phyloP scores from a whole-genome alignment of 2,329 filamentous ascomycete species.

The Arthrobotrys megalospora region DNA sequence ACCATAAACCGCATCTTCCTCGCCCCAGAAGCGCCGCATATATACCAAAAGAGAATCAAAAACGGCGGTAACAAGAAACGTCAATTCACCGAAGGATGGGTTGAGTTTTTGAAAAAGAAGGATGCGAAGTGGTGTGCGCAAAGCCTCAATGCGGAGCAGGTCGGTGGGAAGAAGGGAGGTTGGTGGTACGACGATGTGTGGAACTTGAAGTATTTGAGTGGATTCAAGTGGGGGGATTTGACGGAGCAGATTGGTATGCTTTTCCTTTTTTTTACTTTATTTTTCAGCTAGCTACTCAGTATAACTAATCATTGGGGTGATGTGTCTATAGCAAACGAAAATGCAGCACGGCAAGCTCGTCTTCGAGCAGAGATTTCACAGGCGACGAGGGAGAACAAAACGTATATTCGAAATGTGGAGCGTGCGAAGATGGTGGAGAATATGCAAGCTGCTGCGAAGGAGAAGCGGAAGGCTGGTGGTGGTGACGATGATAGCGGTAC shows the following conservation, averaged over 20 bases:
- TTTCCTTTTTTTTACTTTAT: background rate
- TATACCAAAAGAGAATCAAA: conserved; percentile 77
- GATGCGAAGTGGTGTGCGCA: conserved; percentile 84
- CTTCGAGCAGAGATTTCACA: conserved; percentile 84
- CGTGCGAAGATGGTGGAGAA: conserved; percentile 83
- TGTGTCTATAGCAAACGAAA: conserved; percentile 81
- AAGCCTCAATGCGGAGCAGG: conserved; percentile 77
- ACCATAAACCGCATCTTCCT: conserved; percentile 83
- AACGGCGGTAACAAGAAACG: conserved; percentile 87
- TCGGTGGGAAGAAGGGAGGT: conserved; percentile 83
- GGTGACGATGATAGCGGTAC: conserved; percentile 64
- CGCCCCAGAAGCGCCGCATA: conserved; percentile 79
- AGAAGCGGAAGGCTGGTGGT: conserved; percentile 70
- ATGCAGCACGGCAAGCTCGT: conserved; percentile 81
- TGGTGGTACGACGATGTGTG: conserved; percentile 90
- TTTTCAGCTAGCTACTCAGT: background rate
- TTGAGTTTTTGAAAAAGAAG: conserved; percentile 82
- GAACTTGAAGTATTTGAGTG: conserved; percentile 84
- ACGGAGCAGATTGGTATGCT: conserved; percentile 63
- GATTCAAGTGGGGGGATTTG: conserved; percentile 82
- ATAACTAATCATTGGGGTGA: background rate
- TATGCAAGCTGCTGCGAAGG: conserved; percentile 74
- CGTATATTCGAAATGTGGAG: conserved; percentile 84
- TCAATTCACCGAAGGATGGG: conserved; percentile 87
- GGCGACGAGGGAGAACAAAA: conserved; percentile 83